Conservation (phyloP, 306 rosid genomes). For the Myrica gale region DNA sequence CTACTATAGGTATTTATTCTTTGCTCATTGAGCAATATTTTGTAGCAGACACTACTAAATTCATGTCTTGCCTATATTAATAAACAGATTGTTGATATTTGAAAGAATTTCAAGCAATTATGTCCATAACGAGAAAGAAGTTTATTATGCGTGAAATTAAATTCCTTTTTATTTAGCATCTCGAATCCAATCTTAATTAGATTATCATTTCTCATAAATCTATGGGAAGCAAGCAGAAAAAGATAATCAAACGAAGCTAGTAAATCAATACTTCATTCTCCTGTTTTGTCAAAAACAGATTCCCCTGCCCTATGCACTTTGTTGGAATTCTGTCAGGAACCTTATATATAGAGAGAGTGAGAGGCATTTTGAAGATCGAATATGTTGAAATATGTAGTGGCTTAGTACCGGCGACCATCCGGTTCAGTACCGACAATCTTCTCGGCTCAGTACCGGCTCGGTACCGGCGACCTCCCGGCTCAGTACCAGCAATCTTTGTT, state of each 20-base stretch:
- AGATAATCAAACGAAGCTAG: not conserved
- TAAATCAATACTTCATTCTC: not conserved
- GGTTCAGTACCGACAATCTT: no score
- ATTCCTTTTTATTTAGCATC: no score
- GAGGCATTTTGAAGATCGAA: not conserved
- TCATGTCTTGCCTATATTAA: not conserved
- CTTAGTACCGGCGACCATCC: no score
- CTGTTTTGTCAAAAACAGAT: not conserved
- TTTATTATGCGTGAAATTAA: no score
- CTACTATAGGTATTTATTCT: slow-evolving; percentile 63
- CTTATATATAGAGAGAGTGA: not conserved
- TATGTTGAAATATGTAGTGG: no score
- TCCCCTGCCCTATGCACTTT: no score
- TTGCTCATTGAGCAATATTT: not conserved
- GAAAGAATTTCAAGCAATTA: not conserved
- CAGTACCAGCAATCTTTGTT: no score
- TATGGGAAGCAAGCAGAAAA: not conserved
- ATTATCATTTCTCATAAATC: not conserved
- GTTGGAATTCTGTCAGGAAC: not conserved
- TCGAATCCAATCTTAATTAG: not conserved
- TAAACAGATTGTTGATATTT: not conserved
- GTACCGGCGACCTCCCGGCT: no score
- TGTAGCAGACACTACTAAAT: not conserved
- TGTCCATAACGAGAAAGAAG: no score
- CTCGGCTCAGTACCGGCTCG: no score